Base-by-base conservation (phyloP, 1,139 yeast species). In the Sugiyamaella japonica region DNA sequence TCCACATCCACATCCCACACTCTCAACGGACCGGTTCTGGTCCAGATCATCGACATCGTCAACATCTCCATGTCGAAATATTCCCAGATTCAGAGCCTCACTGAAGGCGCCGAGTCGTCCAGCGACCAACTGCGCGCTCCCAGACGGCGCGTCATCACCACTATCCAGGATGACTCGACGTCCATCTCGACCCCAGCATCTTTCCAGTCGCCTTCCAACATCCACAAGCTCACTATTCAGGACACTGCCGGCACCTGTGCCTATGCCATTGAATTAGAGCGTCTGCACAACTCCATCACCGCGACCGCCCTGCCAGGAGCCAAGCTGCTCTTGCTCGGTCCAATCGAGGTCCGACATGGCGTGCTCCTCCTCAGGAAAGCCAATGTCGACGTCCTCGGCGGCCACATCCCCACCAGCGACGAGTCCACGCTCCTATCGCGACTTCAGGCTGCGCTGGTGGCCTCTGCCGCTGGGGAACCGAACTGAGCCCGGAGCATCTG, bases 261-360 rank as follows among this genome's bases (percentile, higher is more conserved):
- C 38, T 67, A 63, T 47, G 70, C 66, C 13, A 48, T 66, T 16
- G 67, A 64, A 48, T 47, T 57, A n/a, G 56, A 59, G 36, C 36
- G 28, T 5, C 38, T 39, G 7, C 31, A 20, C 20, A 31, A 40
- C 17, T 32, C 39, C 23, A 44, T 47, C 59, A 6, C 59, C 37
- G 45, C 38, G 13, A 39, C 53, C 61, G 3, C 42, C 4, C 16
- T 52, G 53, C 36, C 55, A 38, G 59, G 51, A 54, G 20, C 54
- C 56, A 3, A 58, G 55, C 13, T 48, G 23, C 37, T 48, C n/a
- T 37, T 48, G 10, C 29, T 31, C 7, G 45, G 45, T 7, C 15
- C n/a, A 36, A 50, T 58, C n/a, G 41, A 41, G 7, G 41, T 53
- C 4, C 57, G 53, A 23, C 58, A 64, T n/a, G 61, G 65, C 2